A percentile compares a stretch with the other conserved stretches of the same genome.
These are phyloP conservation scores for Pugionium cornutum DNA, from an alignment of 345 rosid species.

Conservation along the genomic window DNA sequence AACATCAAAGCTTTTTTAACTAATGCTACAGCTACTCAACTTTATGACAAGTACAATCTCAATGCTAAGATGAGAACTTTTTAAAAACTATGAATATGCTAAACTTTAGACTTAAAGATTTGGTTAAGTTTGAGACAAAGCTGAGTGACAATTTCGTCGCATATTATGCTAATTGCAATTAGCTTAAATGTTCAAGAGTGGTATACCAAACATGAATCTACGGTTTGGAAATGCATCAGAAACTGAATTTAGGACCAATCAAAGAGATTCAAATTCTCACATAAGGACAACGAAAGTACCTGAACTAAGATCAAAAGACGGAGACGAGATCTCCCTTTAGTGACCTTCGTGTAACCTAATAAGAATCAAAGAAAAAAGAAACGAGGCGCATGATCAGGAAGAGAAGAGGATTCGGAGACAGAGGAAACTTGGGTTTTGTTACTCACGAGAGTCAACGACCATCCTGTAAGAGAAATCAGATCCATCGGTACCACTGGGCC, in stretches of 20 bases:
- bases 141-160: too few relatives aligned
- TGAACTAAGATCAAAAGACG: conserved; percentile 39
- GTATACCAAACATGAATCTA: too few relatives aligned
- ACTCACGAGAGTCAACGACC: conserved; percentile 89
- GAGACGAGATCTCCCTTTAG: conserved; percentile 40
- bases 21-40: too few relatives aligned
- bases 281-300: conserved; percentile 3
- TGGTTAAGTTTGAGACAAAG: too few relatives aligned
- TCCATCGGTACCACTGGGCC: conserved; percentile 72
- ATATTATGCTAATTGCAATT: too few relatives aligned
- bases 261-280: neutral
- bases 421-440: neutral
- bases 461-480: conserved; percentile 82
- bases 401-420: neutral
- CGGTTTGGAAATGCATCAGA: neutral
- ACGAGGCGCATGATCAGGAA: neutral
- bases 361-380: neutral
- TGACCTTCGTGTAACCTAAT: conserved; percentile 42
- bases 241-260: neutral
- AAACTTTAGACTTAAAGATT: too few relatives aligned
- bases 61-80: too few relatives aligned
- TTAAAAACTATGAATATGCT: too few relatives aligned
- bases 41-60: too few relatives aligned
- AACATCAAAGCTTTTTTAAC: neutral
- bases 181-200: too few relatives aligned